Conservation (phyloP, 2,329 filamentous ascomycete genomes). For the Curvularia sp. region DNA sequence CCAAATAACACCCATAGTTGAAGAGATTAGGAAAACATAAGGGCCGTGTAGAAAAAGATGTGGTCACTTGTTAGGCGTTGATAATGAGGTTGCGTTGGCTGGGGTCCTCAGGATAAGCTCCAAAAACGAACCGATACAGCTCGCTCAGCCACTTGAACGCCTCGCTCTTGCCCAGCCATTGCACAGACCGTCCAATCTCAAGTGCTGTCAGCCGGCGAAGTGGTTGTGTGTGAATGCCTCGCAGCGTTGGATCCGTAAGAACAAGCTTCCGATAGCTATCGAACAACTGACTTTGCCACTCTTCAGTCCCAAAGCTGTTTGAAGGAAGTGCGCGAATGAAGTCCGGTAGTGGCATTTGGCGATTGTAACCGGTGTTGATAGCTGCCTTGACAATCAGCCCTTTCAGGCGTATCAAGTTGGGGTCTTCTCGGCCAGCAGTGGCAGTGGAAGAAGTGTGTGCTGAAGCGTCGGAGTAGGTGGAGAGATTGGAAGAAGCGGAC, state of each 20-base stretch:
- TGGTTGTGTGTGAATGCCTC: conserved; percentile 56
- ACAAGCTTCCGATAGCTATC: conserved; percentile 83
- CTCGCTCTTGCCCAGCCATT: conserved; percentile 73
- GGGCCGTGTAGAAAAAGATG: conserved; percentile 2
- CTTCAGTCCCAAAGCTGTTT: conserved; percentile 77
- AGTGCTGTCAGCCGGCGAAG: conserved; percentile 67
- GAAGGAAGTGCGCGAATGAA: conserved; percentile 79
- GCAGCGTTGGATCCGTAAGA: conserved; percentile 72
- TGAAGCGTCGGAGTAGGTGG: conserved; percentile 75
- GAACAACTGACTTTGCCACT: conserved; percentile 74
- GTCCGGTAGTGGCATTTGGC: conserved; percentile 68
- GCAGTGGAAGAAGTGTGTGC: conserved; percentile 73
- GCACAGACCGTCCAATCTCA: conserved; percentile 82
- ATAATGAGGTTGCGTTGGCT: conserved; percentile 71
- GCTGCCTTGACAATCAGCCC: conserved; percentile 83
- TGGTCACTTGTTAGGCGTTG: conserved; percentile 36
- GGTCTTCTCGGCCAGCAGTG: conserved; percentile 72
- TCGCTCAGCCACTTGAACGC: conserved; percentile 83
- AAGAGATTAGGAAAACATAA: conserved; percentile 7
- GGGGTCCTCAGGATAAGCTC: conserved; percentile 80
- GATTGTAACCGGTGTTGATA: conserved; percentile 80
- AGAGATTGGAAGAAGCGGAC: conserved; percentile 75
- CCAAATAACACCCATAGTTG: conserved; percentile 12
- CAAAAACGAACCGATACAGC: conserved; percentile 83
- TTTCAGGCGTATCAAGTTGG: conserved; percentile 79